These are phyloP conservation scores for Rhodotorula toruloides DNA, from an alignment of 768 basidiomycete genomes.

Conservation along the genomic window DNA sequence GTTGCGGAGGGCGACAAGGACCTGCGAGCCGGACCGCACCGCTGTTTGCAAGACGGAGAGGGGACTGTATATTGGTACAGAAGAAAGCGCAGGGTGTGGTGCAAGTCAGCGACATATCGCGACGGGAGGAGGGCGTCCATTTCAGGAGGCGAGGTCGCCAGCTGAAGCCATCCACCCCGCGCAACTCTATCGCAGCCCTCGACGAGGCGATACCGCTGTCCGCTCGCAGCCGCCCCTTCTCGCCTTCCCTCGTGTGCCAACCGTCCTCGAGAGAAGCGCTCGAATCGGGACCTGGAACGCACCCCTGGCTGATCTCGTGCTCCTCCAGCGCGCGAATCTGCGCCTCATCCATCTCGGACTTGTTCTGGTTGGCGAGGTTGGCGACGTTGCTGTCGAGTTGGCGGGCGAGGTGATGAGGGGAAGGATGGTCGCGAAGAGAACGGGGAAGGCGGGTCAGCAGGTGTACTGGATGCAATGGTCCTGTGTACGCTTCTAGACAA, in stretches of 20 bases:
- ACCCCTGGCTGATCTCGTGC: constrained; percentile 90
- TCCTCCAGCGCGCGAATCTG: constrained; percentile 94
- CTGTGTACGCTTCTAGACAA: too few relatives aligned
- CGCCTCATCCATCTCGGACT: constrained; percentile 94
- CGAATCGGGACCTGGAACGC: constrained; percentile 29
- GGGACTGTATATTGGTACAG: constrained; percentile 52
- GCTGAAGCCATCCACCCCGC: too few relatives aligned
- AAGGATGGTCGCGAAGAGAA: not conserved
- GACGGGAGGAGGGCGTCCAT: not conserved
- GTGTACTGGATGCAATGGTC: not conserved
- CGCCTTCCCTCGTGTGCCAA: too few relatives aligned
- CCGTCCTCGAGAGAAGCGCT: too few relatives aligned
- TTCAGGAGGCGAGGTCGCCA: not conserved
- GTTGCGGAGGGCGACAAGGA: constrained; percentile 92
- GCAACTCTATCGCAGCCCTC: too few relatives aligned
- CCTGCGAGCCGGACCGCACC: constrained; percentile 94
- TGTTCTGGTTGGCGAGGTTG: constrained; percentile 46
- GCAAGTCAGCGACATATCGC: not conserved
- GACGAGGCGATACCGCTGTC: too few relatives aligned
- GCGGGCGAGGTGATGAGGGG: not conserved
- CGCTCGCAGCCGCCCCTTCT: too few relatives aligned
- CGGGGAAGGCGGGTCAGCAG: too few relatives aligned
- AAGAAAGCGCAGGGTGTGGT: not conserved
- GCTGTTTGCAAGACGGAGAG: constrained; percentile 93
- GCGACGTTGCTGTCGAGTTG: not conserved